Evolutionary conservation across 331 rosid genomes (phyloP), one percentile per base, ranked within the genome.

Genomic region (Rosa hybrid): DNA sequence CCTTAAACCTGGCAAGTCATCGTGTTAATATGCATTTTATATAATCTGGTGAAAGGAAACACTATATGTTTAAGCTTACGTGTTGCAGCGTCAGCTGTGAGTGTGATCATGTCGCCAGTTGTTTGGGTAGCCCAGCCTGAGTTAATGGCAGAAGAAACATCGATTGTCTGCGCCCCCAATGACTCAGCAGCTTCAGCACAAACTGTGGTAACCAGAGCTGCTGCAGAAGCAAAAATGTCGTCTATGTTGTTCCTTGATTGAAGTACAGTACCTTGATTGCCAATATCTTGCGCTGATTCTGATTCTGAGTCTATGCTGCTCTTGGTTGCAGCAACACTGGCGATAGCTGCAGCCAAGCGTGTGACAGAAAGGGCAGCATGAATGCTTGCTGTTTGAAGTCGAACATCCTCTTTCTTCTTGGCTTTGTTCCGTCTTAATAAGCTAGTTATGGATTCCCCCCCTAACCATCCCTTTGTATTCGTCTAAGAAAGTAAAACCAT

Each of bases 151-250:
- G 84, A 75, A 56, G 76, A 71, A 54, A 81, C 76, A 44, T 75
- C 76, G 21, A 16, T 11, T 54, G 30, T 75, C n/a, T 56, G 75
- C 50, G 80, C 84, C 27, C 84, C 84, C 56, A 68, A 21, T 13
- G 80, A 75, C 80, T 81, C 84, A 0, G 80, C 84, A 4, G 77
- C 59, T 81, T 81, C 84, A 8, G 84, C 84, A 74, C 80, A 81
- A 68, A 68, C 80, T 68, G 76, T 34, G 20, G 80, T 42, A n/a
- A 81, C 38, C 56, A 81, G 80, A 75, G 80, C 80, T 54, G 84
- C 80, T 21, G 84, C 84, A 9, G 80, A 75, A 68, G 80, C 72
- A 41, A 81, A 49, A 21, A 75, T 56, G 44, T 68, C 59, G 44
- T 72, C 73, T 23, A 77, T 48, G 62, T 27, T 77, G 30, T 64